Conservation (phyloP, 768 basidiomycete genomes). For the Agaricus blazei region DNA sequence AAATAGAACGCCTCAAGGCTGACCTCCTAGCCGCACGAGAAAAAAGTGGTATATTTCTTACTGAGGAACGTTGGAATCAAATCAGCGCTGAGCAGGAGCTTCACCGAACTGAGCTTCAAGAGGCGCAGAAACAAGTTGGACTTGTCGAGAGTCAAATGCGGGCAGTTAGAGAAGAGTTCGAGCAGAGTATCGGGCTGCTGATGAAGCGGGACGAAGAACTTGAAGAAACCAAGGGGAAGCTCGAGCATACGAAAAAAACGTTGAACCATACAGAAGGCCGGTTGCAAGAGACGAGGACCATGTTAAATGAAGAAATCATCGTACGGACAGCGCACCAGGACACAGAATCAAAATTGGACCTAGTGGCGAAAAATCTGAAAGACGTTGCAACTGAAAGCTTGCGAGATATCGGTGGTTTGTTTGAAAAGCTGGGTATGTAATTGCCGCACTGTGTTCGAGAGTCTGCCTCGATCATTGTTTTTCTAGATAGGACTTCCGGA, state of each 20-base stretch:
- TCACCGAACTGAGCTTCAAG: constrained; percentile 70
- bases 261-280: constrained; percentile 53
- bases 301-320: constrained; percentile 75
- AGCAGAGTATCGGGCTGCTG: constrained; percentile 78
- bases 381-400: constrained; percentile 62
- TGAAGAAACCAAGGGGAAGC: constrained; percentile 48
- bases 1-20: constrained; percentile 89
- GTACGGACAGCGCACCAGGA: constrained; percentile 74
- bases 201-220: constrained; percentile 76
- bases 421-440: constrained; percentile 76
- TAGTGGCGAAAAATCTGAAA: constrained; percentile 68
- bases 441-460: not conserved
- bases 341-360: constrained; percentile 66
- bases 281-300: constrained; percentile 48
- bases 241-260: constrained; percentile 46
- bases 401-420: constrained; percentile 63
- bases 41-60: constrained; percentile 94
- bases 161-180: constrained; percentile 83
- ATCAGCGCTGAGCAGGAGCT: constrained; percentile 74
- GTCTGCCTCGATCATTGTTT: constrained; percentile 10
- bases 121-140: constrained; percentile 78
- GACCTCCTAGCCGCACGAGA: constrained; percentile 89
- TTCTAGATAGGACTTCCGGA: constrained; percentile 66
- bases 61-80: constrained; percentile 86
- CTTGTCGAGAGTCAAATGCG: constrained; percentile 80